Conservation (phyloP, 176 grass and related monocot genomes). For the Carex pumila region DNA sequence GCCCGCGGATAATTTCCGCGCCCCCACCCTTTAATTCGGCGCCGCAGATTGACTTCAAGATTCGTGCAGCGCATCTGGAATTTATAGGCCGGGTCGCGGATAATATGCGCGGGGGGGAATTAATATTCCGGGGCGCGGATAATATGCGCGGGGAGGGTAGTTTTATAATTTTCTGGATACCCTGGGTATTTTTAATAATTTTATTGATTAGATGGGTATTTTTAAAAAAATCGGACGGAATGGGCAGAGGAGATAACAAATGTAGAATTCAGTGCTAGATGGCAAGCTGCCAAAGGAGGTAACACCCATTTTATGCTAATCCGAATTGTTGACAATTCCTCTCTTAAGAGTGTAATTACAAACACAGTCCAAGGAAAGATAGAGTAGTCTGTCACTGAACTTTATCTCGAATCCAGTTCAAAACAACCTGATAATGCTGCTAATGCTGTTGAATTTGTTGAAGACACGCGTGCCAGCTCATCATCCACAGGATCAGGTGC, state of each 20-base stretch:
- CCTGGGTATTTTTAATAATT: no score
- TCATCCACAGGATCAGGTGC: neutral
- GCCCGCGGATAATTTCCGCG: no score
- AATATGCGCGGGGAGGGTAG: no score
- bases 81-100: no score
- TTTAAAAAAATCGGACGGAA: no score
- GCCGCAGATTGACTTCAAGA: no score
- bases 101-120: no score
- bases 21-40: no score
- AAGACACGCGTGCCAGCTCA: neutral
- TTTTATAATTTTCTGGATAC: no score
- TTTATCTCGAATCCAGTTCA: neutral
- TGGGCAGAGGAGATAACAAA: neutral
- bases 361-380: conserved; percentile 13
- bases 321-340: conserved; percentile 5
- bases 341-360: conserved; percentile 7
- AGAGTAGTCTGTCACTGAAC: conserved; percentile 5
- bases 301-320: conserved; percentile 1
- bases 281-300: conserved; percentile 3
- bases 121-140: no score
- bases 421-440: neutral
- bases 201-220: no score
- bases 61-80: no score
- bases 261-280: conserved; percentile 6
- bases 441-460: conserved; percentile 5